Conservation (phyloP, 2,329 filamentous ascomycete genomes). For the Cordyceps cicadae region DNA sequence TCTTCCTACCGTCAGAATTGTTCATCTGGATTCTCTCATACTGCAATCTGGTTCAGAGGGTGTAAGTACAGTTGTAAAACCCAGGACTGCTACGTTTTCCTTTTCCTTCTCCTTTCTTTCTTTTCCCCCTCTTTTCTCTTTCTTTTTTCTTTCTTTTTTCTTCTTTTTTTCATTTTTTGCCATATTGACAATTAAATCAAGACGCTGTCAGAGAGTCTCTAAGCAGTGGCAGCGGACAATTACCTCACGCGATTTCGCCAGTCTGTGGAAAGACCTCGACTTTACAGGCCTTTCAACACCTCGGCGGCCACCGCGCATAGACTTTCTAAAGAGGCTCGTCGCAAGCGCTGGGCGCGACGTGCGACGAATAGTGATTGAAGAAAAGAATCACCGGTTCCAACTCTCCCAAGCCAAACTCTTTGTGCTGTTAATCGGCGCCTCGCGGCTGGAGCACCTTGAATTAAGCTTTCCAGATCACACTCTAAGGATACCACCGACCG, state of each 20-base stretch:
- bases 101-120: too few species aligned
- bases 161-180: too few species aligned
- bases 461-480: conserved; percentile 14
- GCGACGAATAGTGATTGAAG: conserved; percentile 21
- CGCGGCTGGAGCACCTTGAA: conserved; percentile 21
- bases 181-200: not conserved
- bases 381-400: conserved; percentile 18
- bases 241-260: conserved; percentile 20
- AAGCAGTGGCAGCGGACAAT: conserved; percentile 25
- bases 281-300: conserved; percentile 19
- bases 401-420: conserved; percentile 24
- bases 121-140: too few species aligned
- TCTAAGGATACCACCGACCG: not conserved
- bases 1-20: conserved; percentile 29
- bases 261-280: conserved; percentile 25
- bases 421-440: conserved; percentile 19
- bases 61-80: conserved; percentile 17
- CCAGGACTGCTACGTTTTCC: too few species aligned
- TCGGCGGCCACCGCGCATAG: conserved; percentile 18
- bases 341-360: conserved; percentile 25
- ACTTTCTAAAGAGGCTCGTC: conserved; percentile 22
- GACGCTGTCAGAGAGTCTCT: conserved; percentile 24
- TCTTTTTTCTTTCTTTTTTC: too few species aligned
- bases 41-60: conserved; percentile 25
- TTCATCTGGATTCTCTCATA: conserved; percentile 28